Evolutionary conservation across 257 asterid genomes (phyloP).

Genomic region (Solanum tacnaense): DNA sequence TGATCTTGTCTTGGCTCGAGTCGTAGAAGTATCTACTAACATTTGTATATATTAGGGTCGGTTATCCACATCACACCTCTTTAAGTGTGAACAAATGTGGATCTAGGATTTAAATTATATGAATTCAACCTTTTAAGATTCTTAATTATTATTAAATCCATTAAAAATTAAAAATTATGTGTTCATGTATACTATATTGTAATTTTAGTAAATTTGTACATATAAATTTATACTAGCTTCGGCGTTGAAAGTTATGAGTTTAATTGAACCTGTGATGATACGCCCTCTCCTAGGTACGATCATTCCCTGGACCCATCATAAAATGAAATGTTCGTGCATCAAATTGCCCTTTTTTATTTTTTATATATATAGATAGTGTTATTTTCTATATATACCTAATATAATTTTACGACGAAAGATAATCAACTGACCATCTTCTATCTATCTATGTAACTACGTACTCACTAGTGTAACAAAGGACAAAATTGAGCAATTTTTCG

Average conservation of each 20-base stretch:
- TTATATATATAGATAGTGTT: not conserved
- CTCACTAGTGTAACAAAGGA: not conserved
- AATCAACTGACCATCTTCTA: not conserved
- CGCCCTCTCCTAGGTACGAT: not conserved
- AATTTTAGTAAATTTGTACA: not conserved
- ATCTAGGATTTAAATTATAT: not conserved
- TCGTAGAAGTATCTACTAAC: too few species aligned
- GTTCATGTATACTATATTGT: not conserved
- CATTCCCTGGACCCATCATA: not conserved
- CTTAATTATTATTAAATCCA: too few species aligned
- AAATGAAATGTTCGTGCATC: not conserved
- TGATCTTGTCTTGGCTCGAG: not conserved
- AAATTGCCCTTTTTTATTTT: fast-evolving
- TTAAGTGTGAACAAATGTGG: not conserved
- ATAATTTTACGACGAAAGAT: not conserved
- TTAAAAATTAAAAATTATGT: not conserved
- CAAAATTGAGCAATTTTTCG: not conserved
- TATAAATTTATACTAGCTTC: not conserved
- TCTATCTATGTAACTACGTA: not conserved
- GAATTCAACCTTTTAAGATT: not conserved
- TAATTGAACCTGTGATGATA: too few species aligned
- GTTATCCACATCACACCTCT: not conserved
- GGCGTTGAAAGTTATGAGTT: too few species aligned
- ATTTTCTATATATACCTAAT: not conserved
- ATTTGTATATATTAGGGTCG: not conserved